These are phyloP conservation scores for Rhodotorula mucilaginosa DNA, from an alignment of 1,284 basidiomycete genomes.

Conservation along the genomic window DNA sequence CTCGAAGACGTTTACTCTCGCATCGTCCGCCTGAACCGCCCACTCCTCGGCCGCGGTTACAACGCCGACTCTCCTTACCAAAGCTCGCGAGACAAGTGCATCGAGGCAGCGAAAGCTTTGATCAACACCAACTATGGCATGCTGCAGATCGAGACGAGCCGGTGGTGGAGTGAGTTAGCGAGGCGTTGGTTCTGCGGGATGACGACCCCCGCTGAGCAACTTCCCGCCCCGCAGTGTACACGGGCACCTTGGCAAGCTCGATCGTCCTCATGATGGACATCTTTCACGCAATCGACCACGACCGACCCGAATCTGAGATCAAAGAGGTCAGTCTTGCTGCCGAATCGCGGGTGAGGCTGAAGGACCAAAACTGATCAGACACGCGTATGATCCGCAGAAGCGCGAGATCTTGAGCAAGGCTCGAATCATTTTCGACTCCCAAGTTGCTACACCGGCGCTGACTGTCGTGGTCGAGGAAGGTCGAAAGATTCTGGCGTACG, in stretches of 20 bases:
- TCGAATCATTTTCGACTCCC: constrained; percentile 28
- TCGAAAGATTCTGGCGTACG: constrained; percentile 30
- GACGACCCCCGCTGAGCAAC: neutral
- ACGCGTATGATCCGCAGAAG: constrained; percentile 10
- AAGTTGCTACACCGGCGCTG: constrained; percentile 33
- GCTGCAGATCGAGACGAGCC: constrained; percentile 23
- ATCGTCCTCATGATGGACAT: constrained; percentile 40
- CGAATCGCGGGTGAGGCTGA: neutral
- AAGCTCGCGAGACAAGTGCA: constrained; percentile 32
- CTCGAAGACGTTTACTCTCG: constrained; percentile 38
- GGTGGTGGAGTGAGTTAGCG: constrained; percentile 35
- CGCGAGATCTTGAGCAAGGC: constrained; percentile 33
- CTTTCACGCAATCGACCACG: constrained; percentile 38
- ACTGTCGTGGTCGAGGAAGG: constrained; percentile 36
- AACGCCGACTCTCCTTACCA: constrained; percentile 22
- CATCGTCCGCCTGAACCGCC: constrained; percentile 41
- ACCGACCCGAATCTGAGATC: constrained; percentile 10
- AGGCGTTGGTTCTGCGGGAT: too few species aligned
- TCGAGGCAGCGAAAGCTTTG: constrained; percentile 27
- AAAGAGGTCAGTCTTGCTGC: constrained; percentile 12
- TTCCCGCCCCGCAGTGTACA: constrained; percentile 20
- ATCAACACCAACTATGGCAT: constrained; percentile 35
- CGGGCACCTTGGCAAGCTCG: constrained; percentile 29
- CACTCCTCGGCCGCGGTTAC: constrained; percentile 39
- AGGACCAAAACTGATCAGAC: neutral